Conservation (phyloP, 2,329 filamentous ascomycete genomes). For the Sarocladium strictum region DNA sequence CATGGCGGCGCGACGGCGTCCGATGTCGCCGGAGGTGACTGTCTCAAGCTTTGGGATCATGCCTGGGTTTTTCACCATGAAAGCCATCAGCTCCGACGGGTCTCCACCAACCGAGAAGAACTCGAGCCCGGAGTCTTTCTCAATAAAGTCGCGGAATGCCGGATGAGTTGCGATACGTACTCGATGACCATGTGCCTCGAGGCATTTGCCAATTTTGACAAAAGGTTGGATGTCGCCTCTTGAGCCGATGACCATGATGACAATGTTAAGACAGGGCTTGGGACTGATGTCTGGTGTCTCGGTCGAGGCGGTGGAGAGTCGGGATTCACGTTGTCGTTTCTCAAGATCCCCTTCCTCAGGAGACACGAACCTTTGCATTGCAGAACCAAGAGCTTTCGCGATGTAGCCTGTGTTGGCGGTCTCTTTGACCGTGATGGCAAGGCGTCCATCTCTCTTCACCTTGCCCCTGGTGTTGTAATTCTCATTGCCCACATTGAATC, state of each 20-base stretch:
- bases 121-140: slow-evolving; percentile 66
- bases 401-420: slow-evolving; percentile 64
- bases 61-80: slow-evolving; percentile 82
- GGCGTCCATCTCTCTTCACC: slow-evolving; percentile 62
- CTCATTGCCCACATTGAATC: slow-evolving; percentile 57
- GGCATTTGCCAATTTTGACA: slow-evolving; percentile 64
- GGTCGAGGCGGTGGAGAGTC: slow-evolving; percentile 17
- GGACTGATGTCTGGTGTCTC: slow-evolving; percentile 25
- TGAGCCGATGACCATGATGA: slow-evolving; percentile 78
- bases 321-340: slow-evolving; percentile 10
- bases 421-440: slow-evolving; percentile 69
- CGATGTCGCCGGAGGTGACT: slow-evolving; percentile 68
- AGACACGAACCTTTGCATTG: slow-evolving; percentile 36
- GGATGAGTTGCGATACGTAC: slow-evolving; percentile 76
- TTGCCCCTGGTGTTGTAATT: slow-evolving; percentile 59
- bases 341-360: slow-evolving; percentile 14
- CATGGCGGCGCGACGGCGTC: slow-evolving; percentile 61
- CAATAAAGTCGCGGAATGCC: slow-evolving; percentile 68
- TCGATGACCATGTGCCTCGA: slow-evolving; percentile 67
- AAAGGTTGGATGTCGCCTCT: slow-evolving; percentile 79
- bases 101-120: slow-evolving; percentile 79
- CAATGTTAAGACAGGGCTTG: slow-evolving; percentile 62
- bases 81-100: slow-evolving; percentile 76
- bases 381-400: slow-evolving; percentile 64
- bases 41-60: slow-evolving; percentile 70